Evolutionary conservation across 495 filamentous ascomycete genomes (phyloP).

Genomic region (Achaetomiella virescens): DNA sequence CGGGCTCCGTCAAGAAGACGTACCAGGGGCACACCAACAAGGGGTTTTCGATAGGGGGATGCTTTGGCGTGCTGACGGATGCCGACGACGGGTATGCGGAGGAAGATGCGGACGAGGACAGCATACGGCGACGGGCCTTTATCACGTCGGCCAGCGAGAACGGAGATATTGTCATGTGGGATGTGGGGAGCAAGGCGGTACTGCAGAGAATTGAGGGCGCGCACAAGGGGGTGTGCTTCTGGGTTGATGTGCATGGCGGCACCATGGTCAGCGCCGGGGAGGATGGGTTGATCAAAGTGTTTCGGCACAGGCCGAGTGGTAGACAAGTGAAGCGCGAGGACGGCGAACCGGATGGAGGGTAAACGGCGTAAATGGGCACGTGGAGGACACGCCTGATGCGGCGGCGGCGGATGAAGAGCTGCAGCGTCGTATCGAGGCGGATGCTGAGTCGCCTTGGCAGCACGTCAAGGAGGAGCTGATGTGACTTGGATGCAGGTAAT

Average conservation of each 20-base stretch:
- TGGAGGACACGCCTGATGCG: conserved; percentile 3
- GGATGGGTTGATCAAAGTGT: conserved; percentile 39
- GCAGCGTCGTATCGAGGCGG: conserved; percentile 20
- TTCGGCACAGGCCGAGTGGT: conserved; percentile 21
- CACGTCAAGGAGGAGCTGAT: conserved; percentile 23
- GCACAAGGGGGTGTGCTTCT: conserved; percentile 77
- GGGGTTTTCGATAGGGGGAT: conserved; percentile 73
- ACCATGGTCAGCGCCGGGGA: conserved; percentile 44
- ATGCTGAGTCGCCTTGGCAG: conserved; percentile 15
- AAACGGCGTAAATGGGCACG: conserved; percentile 10
- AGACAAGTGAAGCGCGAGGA: conserved; percentile 1
- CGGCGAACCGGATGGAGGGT: neutral
- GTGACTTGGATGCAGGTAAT: neutral
- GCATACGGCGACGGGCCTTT: conserved; percentile 38
- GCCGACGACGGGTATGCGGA: conserved; percentile 19
- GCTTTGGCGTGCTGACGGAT: conserved; percentile 63
- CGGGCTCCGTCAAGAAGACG: conserved; percentile 82
- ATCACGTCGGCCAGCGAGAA: conserved; percentile 82
- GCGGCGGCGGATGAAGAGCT: conserved; percentile 21
- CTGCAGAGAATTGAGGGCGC: conserved; percentile 61
- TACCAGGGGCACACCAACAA: conserved; percentile 90
- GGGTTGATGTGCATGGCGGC: conserved; percentile 57
- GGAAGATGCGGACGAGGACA: conserved; percentile 17
- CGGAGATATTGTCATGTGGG: conserved; percentile 80
- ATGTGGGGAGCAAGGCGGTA: conserved; percentile 75